Evolutionary conservation across 2,329 filamentous ascomycete genomes (phyloP), one percentile per base, ranked within the genome.

Genomic region (Neoarthrinium moseri): DNA sequence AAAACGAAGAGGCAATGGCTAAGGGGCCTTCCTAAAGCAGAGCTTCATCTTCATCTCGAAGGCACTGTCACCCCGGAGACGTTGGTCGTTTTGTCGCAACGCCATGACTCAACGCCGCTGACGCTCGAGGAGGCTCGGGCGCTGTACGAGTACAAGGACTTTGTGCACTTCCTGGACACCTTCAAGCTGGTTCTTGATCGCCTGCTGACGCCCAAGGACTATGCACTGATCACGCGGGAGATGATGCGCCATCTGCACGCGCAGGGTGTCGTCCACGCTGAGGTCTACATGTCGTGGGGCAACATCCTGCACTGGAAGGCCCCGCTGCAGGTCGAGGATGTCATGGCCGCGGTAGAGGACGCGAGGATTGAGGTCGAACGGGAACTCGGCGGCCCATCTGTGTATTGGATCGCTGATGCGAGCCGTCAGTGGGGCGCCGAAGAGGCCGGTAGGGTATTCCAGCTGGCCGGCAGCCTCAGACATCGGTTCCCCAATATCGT

Each of bases 21-120:
- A 5, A 33, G 45, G 8, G 35, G 37, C 15, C 45, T 49, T 5
- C 49, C 51, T 17, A 53, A 53, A 12, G 49, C 46, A 3, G 51
- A 51, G 32, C 44, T 53, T 1, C 49, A 49, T 27, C 51, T 53
- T 12, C 49, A 53, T 29, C 46, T 52, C 27, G 46, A 51, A 20
- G 51, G 48, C n/a, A 49, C 49, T 1, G 49, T 53, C 35, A 49
- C 46, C 5, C 49, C 49, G 17, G 51, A 51, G 38, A 53, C 51
- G 17, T 42, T 51, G 2, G 47, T 53, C 3, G 18, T 48, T 1
- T 39, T 53, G 15, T 53, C 51, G n/a, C 21, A 17, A 21, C 49
- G 51, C 10, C 49, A 50, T 44, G 47, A 53, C 33, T 17, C 43
- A 24, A 22, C 17, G 26, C 51, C 49, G 6, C 41, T 53, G 7